These are phyloP conservation scores for Suhomyces sp. DNA, from an alignment of 805 yeast genomes.

Conservation along the genomic window DNA sequence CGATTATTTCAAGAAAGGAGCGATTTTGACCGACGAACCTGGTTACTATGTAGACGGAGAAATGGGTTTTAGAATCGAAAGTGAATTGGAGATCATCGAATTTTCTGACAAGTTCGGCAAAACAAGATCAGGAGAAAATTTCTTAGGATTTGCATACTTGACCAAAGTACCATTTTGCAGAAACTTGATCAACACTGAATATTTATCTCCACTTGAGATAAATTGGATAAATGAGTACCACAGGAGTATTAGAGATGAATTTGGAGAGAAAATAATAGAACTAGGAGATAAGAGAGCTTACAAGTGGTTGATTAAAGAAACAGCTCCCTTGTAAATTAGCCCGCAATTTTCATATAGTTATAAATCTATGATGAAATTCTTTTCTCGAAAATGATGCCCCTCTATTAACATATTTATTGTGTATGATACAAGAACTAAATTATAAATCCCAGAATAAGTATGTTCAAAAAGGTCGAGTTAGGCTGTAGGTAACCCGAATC, in stretches of 20 bases:
- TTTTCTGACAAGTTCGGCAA: conserved; percentile 35
- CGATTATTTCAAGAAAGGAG: conserved; percentile 51
- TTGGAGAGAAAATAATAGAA: conserved; percentile 43
- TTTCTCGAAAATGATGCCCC: not conserved
- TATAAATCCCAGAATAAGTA: not conserved
- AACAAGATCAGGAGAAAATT: conserved; percentile 30
- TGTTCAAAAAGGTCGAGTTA: conserved; percentile 22
- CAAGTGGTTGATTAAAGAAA: conserved; percentile 72
- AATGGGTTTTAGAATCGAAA: conserved; percentile 87
- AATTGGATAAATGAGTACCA: conserved; percentile 42
- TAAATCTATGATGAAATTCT: not conserved
- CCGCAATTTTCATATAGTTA: too few species aligned
- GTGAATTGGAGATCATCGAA: conserved; percentile 64
- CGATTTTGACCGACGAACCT: conserved; percentile 86
- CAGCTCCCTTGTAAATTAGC: conserved; percentile 43
- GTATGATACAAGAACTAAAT: conserved; percentile 2
- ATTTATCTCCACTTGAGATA: conserved; percentile 28
- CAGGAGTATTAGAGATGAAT: conserved; percentile 29
- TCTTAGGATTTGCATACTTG: conserved; percentile 38
- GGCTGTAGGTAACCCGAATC: not conserved
- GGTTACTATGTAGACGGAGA: conserved; percentile 90
- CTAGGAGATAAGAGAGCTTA: conserved; percentile 56
- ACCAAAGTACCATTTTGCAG: conserved; percentile 42
- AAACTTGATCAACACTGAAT: conserved; percentile 33
- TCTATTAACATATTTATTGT: not conserved